Base-by-base conservation (phyloP, 169 alveolate genomes). In the Cyclospora cayetanensis region DNA sequence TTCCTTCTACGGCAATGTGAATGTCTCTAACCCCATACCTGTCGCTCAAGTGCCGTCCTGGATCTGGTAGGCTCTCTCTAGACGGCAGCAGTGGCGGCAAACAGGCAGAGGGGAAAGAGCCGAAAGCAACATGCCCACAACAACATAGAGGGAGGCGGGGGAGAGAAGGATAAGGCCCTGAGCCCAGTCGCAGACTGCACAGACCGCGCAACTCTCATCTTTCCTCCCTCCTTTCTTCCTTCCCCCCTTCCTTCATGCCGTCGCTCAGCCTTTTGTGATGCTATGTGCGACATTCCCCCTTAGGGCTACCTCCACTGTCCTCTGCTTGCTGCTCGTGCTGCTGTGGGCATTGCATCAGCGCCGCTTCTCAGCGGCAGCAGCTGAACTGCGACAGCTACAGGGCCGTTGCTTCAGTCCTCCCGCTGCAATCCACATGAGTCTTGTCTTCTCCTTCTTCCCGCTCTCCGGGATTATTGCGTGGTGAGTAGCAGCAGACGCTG, bases 331-430 rank as follows among this genome's bases (percentile, higher is more conserved):
- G 88, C 31, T 79, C 46, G 72, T 79, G 72, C 53, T 79, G 88
- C 72, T 79, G 52, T 79, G 88, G 88, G 46, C 34, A 46, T 25
- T 50, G 50, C 88, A 79, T 70, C 88, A 79, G 41, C 88, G 88
- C 4, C 88, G 88, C 42, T 46, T 79, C 37, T 79, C 88, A 4
- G 35, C 60, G 50, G 88, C 42, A 52, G 88, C 88, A 15, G 43
- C 74, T 12, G 46, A 43, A 35, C 42, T 79, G 41, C 68, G 88
- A n/a, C 50, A 29, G 42, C 55, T 50, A 3, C 74, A 79, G 72
- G 65, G 88, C 31, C 88, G 88, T 37, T 79, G 88, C n/a, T 79
- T 79, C 72, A 27, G 70, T 46, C 88, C 88, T 0, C 88, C 88
- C 4, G 88, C 88, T 50, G 66, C 88, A 0, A 46, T 79, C 41